Evolutionary conservation across 208 protist genomes (phyloP).

Genomic region (Phytomonas sp.): DNA sequence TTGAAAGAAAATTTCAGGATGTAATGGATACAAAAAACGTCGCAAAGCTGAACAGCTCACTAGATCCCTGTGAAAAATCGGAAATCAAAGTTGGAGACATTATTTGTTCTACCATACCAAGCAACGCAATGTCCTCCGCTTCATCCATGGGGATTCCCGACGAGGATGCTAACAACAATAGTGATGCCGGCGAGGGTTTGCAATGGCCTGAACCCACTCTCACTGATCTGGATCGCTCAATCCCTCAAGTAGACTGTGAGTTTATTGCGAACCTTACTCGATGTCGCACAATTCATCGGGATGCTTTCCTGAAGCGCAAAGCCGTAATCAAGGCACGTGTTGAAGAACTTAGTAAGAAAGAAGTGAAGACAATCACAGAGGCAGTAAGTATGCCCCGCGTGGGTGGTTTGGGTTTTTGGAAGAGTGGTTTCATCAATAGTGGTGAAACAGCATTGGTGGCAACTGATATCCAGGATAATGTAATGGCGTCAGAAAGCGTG

Average conservation of each 20-base stretch:
- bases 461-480: slow-evolving; percentile 22
- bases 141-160: no score
- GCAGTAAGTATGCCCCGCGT: slow-evolving; percentile 25
- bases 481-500: slow-evolving; percentile 32
- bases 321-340: slow-evolving; percentile 32
- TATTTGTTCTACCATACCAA: no score
- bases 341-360: slow-evolving; percentile 31
- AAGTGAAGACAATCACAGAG: slow-evolving; percentile 26
- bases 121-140: no score
- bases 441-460: slow-evolving; percentile 23
- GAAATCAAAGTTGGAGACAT: background rate
- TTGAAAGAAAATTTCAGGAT: background rate
- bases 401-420: slow-evolving; percentile 21
- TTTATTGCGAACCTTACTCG: slow-evolving; percentile 71
- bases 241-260: slow-evolving; percentile 71
- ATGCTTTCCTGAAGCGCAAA: slow-evolving; percentile 45
- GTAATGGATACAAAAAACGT: background rate
- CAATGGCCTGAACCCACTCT: slow-evolving; percentile 62
- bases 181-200: background rate
- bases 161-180: background rate
- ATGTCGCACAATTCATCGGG: slow-evolving; percentile 32
- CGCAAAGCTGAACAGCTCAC: no score
- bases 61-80: no score
- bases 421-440: background rate
- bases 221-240: slow-evolving; percentile 61